Evolutionary conservation across 2,329 filamentous ascomycete species (phyloP), one percentile per base, ranked within the genome.

Genomic region (Madurella mycetomatis): DNA sequence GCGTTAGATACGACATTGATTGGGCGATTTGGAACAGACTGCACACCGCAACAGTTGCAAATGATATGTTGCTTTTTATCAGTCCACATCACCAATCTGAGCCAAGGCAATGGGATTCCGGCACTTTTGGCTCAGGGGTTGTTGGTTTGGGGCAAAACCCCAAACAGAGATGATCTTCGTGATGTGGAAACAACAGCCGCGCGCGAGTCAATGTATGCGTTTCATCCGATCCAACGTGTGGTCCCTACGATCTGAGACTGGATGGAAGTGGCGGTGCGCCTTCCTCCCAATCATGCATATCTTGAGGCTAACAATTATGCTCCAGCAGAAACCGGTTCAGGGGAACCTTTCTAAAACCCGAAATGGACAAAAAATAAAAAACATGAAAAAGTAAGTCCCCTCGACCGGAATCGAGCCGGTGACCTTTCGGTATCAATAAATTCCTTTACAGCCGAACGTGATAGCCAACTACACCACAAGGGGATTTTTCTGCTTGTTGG

Each of bases 381-480:
- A 43, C 7, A 43, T 16, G 25, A 57, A 57, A 53, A 55, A 37
- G 32, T 13, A 19, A 44, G 58, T 60, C 58, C 58, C 58, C 58
- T 60, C 58, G 58, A 60, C 58, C 58, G 58, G 58, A 60, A 60
- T 60, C 58, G 58, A 60, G 58, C 58, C 58, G 58, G 58, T 60
- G 58, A 60, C 58, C 58, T 60, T 60, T 60, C 58, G 58, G 55
- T 60, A 56, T 60, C 55, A 53, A 58, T 58, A 58, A 58, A 56
- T 53, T 42, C 58, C 31, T 56, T 60, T 60, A 60, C 58, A 60
- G 58, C 55, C 58, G 58, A 60, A 60, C 58, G 58, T 60, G 58
- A 60, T 60, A 60, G 58, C 58, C 58, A 60, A 60, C 58, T 60
- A 60, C 58, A 60, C 58, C 58, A 60, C 58, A 60, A 60, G 57